Percentiles rank a stretch among this genome's conserved stretches.
phyloP scores from a whole-genome alignment of 306 rosid genomes.

The Inga oerstediana region DNA sequence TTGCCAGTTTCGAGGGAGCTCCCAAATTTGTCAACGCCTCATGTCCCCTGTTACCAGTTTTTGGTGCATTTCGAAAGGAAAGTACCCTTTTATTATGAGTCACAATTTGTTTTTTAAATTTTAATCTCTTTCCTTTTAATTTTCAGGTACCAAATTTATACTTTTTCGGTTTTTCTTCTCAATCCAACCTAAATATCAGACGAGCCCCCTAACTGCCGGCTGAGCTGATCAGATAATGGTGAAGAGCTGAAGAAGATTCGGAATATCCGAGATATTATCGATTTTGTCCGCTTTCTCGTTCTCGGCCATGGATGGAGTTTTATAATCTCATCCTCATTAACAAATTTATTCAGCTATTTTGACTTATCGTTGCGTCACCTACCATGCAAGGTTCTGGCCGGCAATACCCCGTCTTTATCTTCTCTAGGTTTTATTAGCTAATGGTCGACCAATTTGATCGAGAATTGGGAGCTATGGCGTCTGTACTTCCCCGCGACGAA shows the following conservation, averaged over 20 bases:
- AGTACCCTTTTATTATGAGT: neutral
- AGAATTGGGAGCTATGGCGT: conserved; percentile 7
- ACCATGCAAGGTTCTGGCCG: conserved; percentile 46
- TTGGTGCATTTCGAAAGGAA: too few relatives aligned
- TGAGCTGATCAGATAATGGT: neutral
- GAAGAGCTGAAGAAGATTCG: neutral
- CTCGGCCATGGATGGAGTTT: neutral
- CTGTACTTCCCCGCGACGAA: conserved; percentile 5
- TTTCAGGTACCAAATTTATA: neutral
- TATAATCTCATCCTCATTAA: conserved; percentile 2
- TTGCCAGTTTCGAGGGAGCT: neutral
- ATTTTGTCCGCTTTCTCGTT: neutral
- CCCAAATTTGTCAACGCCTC: neutral
- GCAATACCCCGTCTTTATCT: neutral
- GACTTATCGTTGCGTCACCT: conserved; percentile 38
- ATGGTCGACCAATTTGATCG: conserved; percentile 19
- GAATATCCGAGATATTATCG: conserved; percentile 12
- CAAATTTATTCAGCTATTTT: neutral
- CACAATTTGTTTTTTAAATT: neutral
- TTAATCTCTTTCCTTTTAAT: neutral
- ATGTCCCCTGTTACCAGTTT: neutral
- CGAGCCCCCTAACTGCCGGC: neutral
- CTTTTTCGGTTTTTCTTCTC: neutral
- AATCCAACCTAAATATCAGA: neutral
- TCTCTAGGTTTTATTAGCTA: conserved; percentile 26